Conservation (phyloP, 2,329 filamentous ascomycete genomes). For the Scedosporium apiospermum region DNA sequence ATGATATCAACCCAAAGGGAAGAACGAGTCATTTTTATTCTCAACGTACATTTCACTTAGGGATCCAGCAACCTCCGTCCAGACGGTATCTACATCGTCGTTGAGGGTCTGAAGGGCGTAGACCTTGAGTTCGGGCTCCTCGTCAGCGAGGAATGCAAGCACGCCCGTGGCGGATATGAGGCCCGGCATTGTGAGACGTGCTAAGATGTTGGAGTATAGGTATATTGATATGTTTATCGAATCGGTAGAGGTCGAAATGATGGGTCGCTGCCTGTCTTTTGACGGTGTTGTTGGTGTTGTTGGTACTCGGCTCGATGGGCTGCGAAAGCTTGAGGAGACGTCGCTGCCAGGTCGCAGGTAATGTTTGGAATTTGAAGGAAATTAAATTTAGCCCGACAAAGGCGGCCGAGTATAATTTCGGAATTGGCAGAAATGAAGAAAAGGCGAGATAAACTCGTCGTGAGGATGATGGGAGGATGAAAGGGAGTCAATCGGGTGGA, state of each 20-base stretch:
- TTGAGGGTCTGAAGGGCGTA: conserved; percentile 94
- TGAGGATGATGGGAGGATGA: conserved; percentile 4
- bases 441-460: not conserved
- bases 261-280: too few species aligned
- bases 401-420: not conserved
- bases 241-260: too few species aligned
- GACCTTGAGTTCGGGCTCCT: conserved; percentile 85
- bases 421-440: conserved; percentile 5
- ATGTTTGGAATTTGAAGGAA: not conserved
- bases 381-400: not conserved
- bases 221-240: not conserved
- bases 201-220: not conserved
- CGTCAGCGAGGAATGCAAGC: conserved; percentile 89
- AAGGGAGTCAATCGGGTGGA: not conserved
- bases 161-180: conserved; percentile 91
- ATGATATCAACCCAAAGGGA: too few species aligned
- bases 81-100: conserved; percentile 91
- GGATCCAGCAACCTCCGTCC: conserved; percentile 91
- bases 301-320: too few species aligned
- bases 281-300: too few species aligned
- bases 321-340: too few species aligned
- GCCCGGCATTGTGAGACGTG: conserved; percentile 60
- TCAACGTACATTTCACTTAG: conserved; percentile 76
- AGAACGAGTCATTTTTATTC: not conserved
- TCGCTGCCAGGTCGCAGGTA: too few species aligned